These are phyloP conservation scores for Debaryomyces fabryi DNA, from an alignment of 1,139 yeast species.

Conservation along the genomic window DNA sequence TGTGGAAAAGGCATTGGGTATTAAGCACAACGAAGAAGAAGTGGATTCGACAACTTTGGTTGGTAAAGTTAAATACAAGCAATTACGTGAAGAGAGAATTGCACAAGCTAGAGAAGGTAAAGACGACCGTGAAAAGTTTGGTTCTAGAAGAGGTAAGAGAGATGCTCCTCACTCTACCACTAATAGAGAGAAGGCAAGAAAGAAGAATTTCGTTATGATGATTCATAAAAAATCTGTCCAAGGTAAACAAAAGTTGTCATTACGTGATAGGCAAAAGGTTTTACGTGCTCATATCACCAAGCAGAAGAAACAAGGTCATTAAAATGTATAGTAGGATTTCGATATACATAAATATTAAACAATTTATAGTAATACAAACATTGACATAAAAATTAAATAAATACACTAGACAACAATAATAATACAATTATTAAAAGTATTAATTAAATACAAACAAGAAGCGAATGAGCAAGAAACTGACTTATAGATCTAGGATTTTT, in stretches of 20 bases:
- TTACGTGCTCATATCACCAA: constrained; percentile 83
- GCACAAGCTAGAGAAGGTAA: constrained; percentile 88
- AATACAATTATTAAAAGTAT: constrained; percentile 12
- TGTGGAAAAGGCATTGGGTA: constrained; percentile 71
- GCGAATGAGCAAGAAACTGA: background rate
- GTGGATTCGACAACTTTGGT: constrained; percentile 79
- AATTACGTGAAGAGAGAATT: constrained; percentile 84
- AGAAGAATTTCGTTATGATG: constrained; percentile 99
- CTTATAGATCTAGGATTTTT: constrained; percentile 1
- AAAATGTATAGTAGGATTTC: constrained; percentile 12
- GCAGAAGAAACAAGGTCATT: constrained; percentile 83
- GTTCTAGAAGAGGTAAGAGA: constrained; percentile 83
- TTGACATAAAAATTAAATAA: constrained; percentile 5
- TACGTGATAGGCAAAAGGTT: constrained; percentile 87
- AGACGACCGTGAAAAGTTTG: constrained; percentile 89
- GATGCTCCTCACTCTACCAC: constrained; percentile 86
- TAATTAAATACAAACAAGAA: constrained; percentile 10
- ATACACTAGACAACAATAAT: constrained; percentile 9
- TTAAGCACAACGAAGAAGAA: constrained; percentile 65
- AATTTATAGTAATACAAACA: background rate
- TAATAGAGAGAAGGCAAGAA: constrained; percentile 91
- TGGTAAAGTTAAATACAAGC: constrained; percentile 88
- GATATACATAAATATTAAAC: background rate
- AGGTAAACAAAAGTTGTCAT: constrained; percentile 88
- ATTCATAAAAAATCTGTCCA: constrained; percentile 92